phyloP scores from a whole-genome alignment of 1,284 basidiomycete genomes.

The Macrocystidia cucumis region DNA sequence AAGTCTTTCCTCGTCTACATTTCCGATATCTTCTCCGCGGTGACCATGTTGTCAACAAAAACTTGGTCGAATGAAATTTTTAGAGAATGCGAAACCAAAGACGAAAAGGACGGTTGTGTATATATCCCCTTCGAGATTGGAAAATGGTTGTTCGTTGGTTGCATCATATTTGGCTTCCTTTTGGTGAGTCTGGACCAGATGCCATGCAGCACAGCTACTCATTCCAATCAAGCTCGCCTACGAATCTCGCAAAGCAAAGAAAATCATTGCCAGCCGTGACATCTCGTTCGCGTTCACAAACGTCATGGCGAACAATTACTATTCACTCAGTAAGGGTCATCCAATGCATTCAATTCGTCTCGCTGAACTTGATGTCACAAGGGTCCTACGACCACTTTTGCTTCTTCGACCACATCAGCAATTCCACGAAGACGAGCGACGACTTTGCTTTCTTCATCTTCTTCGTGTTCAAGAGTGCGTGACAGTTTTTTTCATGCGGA shows the following conservation, averaged over 20 bases:
- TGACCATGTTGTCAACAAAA: slow-evolving; percentile 91
- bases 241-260: slow-evolving; percentile 87
- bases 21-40: slow-evolving; percentile 96
- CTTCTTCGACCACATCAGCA: slow-evolving; percentile 94
- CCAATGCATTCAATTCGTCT: too few relatives aligned
- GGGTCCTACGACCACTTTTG: slow-evolving; percentile 97
- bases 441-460: slow-evolving; percentile 99
- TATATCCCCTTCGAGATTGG: slow-evolving; percentile 85
- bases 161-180: slow-evolving; percentile 96
- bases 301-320: slow-evolving; percentile 94
- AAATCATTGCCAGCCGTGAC: slow-evolving; percentile 90
- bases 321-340: slow-evolving; percentile 72
- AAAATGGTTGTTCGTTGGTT: slow-evolving; percentile 96
- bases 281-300: slow-evolving; percentile 98
- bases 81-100: slow-evolving; percentile 47
- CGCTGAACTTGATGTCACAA: slow-evolving; percentile 19
- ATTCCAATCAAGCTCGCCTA: slow-evolving; percentile 61
- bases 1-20: slow-evolving; percentile 95
- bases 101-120: slow-evolving; percentile 58
- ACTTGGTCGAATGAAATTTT: slow-evolving; percentile 91
- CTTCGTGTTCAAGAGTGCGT: slow-evolving; percentile 95
- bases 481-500: too few relatives aligned
- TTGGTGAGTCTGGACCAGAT: slow-evolving; percentile 68
- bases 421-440: slow-evolving; percentile 94
- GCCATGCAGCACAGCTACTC: slow-evolving; percentile 8